Base-by-base conservation (phyloP, 306 rosid genomes). In the Medicago lupulina region DNA sequence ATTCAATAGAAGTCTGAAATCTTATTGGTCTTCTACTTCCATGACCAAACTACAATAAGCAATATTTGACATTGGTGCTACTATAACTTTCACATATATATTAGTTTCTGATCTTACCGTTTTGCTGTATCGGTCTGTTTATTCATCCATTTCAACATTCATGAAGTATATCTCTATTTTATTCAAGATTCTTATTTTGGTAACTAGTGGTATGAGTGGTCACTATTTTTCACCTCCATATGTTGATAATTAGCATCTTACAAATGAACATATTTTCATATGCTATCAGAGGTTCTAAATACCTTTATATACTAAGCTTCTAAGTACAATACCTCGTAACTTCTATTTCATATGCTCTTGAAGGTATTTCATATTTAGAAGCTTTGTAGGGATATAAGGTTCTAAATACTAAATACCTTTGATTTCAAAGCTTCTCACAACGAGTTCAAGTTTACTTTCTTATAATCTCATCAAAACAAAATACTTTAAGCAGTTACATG, bases 191-290 rank as follows among this genome's bases (percentile, higher is more conserved):
- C 16, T 47, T 17, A 61, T 16, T 31, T 55, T 44, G 2, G 61
- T 44, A 75, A 62, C 40, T 73, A 17, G 34, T 74, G 34, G 50
- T 51, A 18, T 62, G 79, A 62, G 38, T 9, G 21, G 6, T 75
- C 23, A 8, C 70, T 17, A 11, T 13, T 12, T 46, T 59, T 73
- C 44, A 59, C 25, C 66, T 23, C 17, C 51, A 58, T 8, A 8
- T 11, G n/a, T 28, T 28, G 31, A 28, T 40, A 13, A 14, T 57
- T 19, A 8, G 19, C 47, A 1, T 44, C 31, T 28, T 28, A 28
- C 31, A 28, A 28, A 28, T 28, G 31, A 28, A 46, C 58, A 5
- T 57, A 16, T 40, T 57, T 72, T 13, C 36, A 43, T 12, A 67
- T 43, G 13, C 8, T 46, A 10, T 13, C 8, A 21, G 7, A 28